These are phyloP conservation scores for Dactylellina parvicollis DNA, from an alignment of 2,329 filamentous ascomycete species.

Conservation along the genomic window DNA sequence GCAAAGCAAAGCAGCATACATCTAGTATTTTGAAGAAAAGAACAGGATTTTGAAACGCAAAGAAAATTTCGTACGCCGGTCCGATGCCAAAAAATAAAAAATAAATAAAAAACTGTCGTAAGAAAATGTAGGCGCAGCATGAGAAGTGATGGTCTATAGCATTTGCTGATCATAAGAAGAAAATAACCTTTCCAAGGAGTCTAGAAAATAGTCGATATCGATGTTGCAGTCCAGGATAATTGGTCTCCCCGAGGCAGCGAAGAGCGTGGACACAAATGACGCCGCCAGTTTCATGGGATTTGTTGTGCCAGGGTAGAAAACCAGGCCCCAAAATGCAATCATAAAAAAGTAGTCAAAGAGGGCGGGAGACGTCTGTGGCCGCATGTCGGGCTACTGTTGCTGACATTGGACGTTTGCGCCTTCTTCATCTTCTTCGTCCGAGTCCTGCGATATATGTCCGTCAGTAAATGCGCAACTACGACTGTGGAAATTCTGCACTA, in stretches of 20 bases:
- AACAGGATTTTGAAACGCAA: background rate
- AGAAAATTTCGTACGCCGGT: background rate
- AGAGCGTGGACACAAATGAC: too few species aligned
- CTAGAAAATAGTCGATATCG: background rate
- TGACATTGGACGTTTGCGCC: slow-evolving; percentile 75
- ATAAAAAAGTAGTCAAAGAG: slow-evolving; percentile 9
- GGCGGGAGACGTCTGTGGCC: background rate
- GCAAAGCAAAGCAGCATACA: background rate
- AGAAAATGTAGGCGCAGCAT: background rate
- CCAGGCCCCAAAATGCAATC: slow-evolving; percentile 31
- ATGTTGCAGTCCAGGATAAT: too few species aligned
- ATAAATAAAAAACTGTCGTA: background rate
- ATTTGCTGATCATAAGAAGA: background rate
- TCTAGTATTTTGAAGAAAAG: background rate
- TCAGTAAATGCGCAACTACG: slow-evolving; percentile 62
- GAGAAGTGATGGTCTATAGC: background rate
- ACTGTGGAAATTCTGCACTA: slow-evolving; percentile 23
- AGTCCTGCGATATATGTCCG: slow-evolving; percentile 72
- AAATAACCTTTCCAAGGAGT: background rate
- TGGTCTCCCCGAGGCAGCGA: too few species aligned
- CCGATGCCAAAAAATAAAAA: background rate
- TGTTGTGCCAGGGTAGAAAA: too few species aligned
- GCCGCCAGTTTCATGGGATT: too few species aligned
- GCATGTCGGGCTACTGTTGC: slow-evolving; percentile 68
- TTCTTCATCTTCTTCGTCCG: slow-evolving; percentile 73